These are phyloP conservation scores for Pezicula radicicola DNA, from an alignment of 2,329 filamentous ascomycete genomes.

Conservation along the genomic window DNA sequence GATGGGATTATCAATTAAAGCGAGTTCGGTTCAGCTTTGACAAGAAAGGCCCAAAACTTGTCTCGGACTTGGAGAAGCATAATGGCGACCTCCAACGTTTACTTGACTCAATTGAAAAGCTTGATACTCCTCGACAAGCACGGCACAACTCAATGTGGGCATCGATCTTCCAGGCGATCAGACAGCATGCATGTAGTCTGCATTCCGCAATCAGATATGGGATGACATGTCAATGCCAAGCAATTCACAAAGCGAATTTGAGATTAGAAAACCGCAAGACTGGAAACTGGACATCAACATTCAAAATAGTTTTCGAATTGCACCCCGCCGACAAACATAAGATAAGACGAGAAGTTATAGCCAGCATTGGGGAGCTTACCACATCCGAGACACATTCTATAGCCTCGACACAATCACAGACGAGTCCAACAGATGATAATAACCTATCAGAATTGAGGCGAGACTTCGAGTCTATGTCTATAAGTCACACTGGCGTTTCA, in stretches of 20 bases:
- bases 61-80: background rate
- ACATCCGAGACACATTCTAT: too few species aligned
- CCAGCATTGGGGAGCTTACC: background rate
- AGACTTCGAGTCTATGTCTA: too few species aligned
- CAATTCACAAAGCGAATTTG: background rate
- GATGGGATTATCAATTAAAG: constrained; percentile 4
- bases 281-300: background rate
- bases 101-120: background rate
- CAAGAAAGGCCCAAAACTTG: background rate
- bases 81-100: background rate
- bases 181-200: too few species aligned
- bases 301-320: background rate
- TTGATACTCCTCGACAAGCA: too few species aligned
- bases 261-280: background rate
- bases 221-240: background rate
- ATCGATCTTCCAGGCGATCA: too few species aligned
- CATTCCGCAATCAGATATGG: background rate
- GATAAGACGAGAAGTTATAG: background rate
- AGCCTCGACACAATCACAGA: too few species aligned
- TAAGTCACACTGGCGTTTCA: background rate
- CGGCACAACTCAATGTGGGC: too few species aligned
- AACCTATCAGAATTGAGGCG: too few species aligned
- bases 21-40: constrained; percentile 2
- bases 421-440: too few species aligned
- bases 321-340: background rate